Base-by-base conservation (phyloP, 208 protist species). In the Leishmania major region DNA sequence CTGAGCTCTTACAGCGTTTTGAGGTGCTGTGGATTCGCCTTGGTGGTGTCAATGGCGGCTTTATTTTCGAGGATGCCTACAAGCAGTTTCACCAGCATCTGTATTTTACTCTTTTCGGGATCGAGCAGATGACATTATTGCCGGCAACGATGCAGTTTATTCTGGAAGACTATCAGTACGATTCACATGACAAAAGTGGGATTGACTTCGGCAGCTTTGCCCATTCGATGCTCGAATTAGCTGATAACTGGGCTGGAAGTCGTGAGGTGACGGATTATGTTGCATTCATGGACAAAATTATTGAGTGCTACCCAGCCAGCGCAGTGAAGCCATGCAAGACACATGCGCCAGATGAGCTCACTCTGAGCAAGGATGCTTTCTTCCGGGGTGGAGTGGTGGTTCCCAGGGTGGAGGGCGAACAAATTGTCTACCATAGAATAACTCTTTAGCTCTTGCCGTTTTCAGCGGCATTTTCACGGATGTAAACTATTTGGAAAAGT, bases 241-340 rank as follows among this genome's bases (percentile, higher is more conserved):
- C 88, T 0, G 94, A 97, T 59, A 97, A 97, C 67, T 97, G 92
- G 92, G 92, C 90, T 0, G 78, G 47, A 15, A 83, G 85, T 43
- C 75, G 94, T 19, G 69, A 80, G 7, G 55, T 82, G 0, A 67
- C 84, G 0, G 91, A 94, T 69, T 94, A 85, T 77, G 86, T 88
- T 64, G 77, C 77, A 13, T 87, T 82, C 37, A 64, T 72, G n/a
- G 75, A 66, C 13, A 43, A 59, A 35, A 78, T 83, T 51, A 82
- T 81, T 13, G 77, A 76, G 22, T 76, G 75, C 19, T 84, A 69
- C 69, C 40, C 69, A 2, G 51, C 45, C 28, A 66, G 35, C 35
- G 11, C 17, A 47, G 11, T n/a, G n/a, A 64, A 70, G 47, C 45
- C 37, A 69, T 22, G 31, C 31, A 60, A 45, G 45, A 19, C 45